Base-by-base conservation (phyloP, 208 protist species). In the Trypanosoma melophagium region DNA sequence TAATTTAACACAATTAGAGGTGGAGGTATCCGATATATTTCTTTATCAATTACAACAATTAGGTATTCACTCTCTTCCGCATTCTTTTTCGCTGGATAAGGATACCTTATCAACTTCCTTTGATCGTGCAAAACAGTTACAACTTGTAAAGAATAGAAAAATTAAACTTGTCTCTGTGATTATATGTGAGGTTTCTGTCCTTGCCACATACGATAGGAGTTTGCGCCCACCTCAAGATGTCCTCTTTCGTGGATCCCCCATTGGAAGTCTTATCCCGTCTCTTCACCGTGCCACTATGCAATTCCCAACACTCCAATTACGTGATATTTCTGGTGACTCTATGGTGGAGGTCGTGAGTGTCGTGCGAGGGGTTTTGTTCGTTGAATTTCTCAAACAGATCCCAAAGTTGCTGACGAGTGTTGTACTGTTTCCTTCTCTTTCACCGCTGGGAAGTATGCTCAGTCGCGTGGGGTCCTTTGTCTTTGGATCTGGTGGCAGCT, bases 131-230 rank as follows among this genome's bases (percentile, higher is more conserved):
- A 50, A 40, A 17, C 7, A 66, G 16, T 22, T 70, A 24, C 35
- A 62, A 21, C 54, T 65, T 41, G 31, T 76, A 40, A 69, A 71
- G 21, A 25, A 57, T 17, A 66, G 7, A 10, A 24, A 49, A 28
- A 19, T 85, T 12, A 56, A 71, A 56, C 58, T 85, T 42, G 68
- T 59, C 12, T 75, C 59, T 62, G 51, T 73, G 24, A 57, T 66
- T 38, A 71, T 89, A 21, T 77, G 69, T 22, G 71, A 81, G 16
- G 69, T 80, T 21, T 58, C 58, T 38, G 25, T 84, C 45, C 66
- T 85, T 62, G 21, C 87, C 9, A 83, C 73, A 49, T 90, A 80
- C 69, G 84, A 90, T 63, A 76, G 84, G 31, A 84, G 71, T 41
- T 70, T 74, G 22, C 47, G 47, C 1, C 80, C 84, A 10, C 81